A percentile compares a stretch with the other conserved stretches of the same genome.
Conservation (phyloP, 1,139 yeast genomes). For the Yamadazyma kanchanaburiensis region DNA sequence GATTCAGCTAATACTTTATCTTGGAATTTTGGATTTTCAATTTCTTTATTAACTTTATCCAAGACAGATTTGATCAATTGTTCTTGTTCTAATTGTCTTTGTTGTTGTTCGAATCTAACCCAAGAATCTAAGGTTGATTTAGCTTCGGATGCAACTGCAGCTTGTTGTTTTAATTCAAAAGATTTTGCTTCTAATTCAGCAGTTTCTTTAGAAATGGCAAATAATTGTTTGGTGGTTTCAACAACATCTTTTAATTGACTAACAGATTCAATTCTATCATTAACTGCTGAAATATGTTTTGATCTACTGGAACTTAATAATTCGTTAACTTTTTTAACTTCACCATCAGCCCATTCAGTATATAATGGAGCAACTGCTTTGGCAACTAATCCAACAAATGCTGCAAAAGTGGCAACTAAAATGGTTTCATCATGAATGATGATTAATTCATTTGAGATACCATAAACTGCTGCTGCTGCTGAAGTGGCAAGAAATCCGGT, state of each 20-base stretch:
- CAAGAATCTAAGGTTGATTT: slow-evolving; percentile 95
- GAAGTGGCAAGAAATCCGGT: slow-evolving; percentile 94
- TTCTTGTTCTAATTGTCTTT: slow-evolving; percentile 94
- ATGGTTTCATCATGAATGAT: slow-evolving; percentile 94
- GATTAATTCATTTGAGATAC: slow-evolving; percentile 88
- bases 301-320: slow-evolving; percentile 85
- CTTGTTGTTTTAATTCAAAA: slow-evolving; percentile 88
- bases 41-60: slow-evolving; percentile 82
- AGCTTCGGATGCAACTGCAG: slow-evolving; percentile 85
- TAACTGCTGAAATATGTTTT: slow-evolving; percentile 88
- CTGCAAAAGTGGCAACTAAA: slow-evolving; percentile 74
- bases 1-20: slow-evolving; percentile 88
- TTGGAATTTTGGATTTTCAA: slow-evolving; percentile 89
- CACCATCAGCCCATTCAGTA: slow-evolving; percentile 92
- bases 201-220: slow-evolving; percentile 93
- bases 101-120: slow-evolving; percentile 97
- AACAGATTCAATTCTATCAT: slow-evolving; percentile 86
- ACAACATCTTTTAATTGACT: slow-evolving; percentile 90
- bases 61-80: slow-evolving; percentile 86
- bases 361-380: slow-evolving; percentile 92
- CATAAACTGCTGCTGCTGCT: slow-evolving; percentile 91
- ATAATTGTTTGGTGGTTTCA: slow-evolving; percentile 83
- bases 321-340: slow-evolving; percentile 78
- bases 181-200: slow-evolving; percentile 89
- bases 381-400: slow-evolving; percentile 71